phyloP scores from a whole-genome alignment of 1,139 yeast genomes.

The Eremothecium cymbalariae region DNA sequence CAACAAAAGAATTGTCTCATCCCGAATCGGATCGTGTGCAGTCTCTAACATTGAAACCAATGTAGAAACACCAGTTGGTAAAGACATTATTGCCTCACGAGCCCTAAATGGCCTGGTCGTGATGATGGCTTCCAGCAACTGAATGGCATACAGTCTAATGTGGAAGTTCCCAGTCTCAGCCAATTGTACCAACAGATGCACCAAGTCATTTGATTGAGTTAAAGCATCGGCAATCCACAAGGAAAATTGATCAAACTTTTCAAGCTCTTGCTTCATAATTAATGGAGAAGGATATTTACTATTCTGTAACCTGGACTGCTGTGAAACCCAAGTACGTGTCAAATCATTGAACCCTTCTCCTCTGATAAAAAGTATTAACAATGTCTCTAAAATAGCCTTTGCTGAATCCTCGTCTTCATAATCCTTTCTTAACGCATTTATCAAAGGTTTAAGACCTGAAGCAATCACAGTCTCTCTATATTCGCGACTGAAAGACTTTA shows the following conservation, averaged over 20 bases:
- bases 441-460: slow-evolving; percentile 70
- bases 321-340: slow-evolving; percentile 60
- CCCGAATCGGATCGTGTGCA: slow-evolving; percentile 77
- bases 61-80: slow-evolving; percentile 75
- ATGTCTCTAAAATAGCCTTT: slow-evolving; percentile 77
- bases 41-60: slow-evolving; percentile 66
- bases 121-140: slow-evolving; percentile 74
- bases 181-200: slow-evolving; percentile 51
- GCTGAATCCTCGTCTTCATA: slow-evolving; percentile 61
- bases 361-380: slow-evolving; percentile 70
- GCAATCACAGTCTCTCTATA: slow-evolving; percentile 88
- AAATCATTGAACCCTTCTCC: slow-evolving; percentile 47
- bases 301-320: slow-evolving; percentile 67
- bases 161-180: slow-evolving; percentile 62
- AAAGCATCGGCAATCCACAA: slow-evolving; percentile 94
- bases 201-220: slow-evolving; percentile 57
- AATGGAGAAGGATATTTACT: slow-evolving; percentile 82
- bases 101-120: slow-evolving; percentile 68
- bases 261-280: slow-evolving; percentile 44
- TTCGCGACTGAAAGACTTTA: slow-evolving; percentile 84
- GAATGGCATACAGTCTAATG: slow-evolving; percentile 69
- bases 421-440: slow-evolving; percentile 61
- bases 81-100: slow-evolving; percentile 61
- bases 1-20: slow-evolving; percentile 75
- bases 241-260: slow-evolving; percentile 71